Evolutionary conservation across 179 eudicot species (phyloP), one percentile per base, ranked within the genome.

Genomic region (Spinacia oleracea): DNA sequence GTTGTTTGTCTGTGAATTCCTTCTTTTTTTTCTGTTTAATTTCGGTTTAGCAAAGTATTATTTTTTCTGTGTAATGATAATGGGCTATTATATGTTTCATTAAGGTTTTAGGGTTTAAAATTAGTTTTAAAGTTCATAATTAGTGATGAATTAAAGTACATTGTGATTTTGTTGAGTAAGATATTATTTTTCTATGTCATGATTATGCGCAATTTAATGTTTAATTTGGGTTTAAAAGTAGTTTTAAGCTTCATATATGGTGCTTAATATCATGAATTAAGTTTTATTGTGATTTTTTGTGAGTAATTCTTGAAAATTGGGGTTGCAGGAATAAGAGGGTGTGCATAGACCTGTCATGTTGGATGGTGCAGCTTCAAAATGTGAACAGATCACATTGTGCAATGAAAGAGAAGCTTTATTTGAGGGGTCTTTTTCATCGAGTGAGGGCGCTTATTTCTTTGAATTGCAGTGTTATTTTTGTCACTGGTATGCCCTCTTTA

Each of bases 341-440:
- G 58, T 93, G 97, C 86, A 86, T 95, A 84, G 98, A 95, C 84
- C 87, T 95, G 50, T 95, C 98, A 64, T 91, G 97, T 82, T 95
- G 98, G 98, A 89, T 95, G 85, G 98, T 95, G 81, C 98, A 95
- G 83, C 95, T 95, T 80, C 92, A 90, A 0, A 86, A 75, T 68
- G 94, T 90, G 74, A 89, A 89, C 78, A 91, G 81, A 81, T 75
- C 93, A 9, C 88, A 90, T 77, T 90, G 91, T 78, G 74, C 94
- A 42, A 79, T 78, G 84, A 91, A 87, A 85, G 98, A 93, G 63
- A 95, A 89, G 90, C 76, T 91, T 70, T 91, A 93, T 76, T 91
- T 95, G 64, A 89, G 81, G 78, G 89, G 98, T 66, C 89, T 95
- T 67, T 95, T 95, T 81, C 98, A 95, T 87, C 93, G 98, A 76